A percentile compares a stretch with the other conserved stretches of the same genome.
Conservation (phyloP, 805 yeast genomes). For the Scheffersomyces stipitis region DNA sequence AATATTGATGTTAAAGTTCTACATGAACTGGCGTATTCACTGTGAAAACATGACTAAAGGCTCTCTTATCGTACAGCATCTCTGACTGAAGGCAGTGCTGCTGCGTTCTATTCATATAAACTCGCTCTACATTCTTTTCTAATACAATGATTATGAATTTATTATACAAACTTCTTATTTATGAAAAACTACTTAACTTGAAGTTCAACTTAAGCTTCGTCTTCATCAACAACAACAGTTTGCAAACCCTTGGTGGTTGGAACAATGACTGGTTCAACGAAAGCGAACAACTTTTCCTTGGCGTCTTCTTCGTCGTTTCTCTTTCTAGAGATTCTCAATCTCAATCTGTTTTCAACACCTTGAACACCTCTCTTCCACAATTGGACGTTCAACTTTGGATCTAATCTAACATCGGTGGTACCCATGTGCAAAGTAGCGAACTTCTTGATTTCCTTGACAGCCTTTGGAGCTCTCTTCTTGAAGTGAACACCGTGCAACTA, state of each 20-base stretch:
- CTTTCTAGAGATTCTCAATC: constrained; percentile 98
- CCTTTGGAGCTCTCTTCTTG: constrained; percentile 99
- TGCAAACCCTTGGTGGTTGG: constrained; percentile 96
- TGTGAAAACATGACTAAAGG: too few relatives aligned
- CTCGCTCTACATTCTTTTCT: constrained; percentile 1
- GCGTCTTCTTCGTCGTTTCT: constrained; percentile 99
- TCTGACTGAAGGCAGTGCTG: too few relatives aligned
- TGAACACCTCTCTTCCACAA: constrained; percentile 99
- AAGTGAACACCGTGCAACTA: constrained; percentile 97
- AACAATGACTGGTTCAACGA: constrained; percentile 95
- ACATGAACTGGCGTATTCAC: too few relatives aligned
- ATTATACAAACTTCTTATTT: constrained; percentile 14
- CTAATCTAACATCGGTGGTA: constrained; percentile 97
- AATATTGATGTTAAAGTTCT: too few relatives aligned
- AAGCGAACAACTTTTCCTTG: constrained; percentile 94
- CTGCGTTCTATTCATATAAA: not conserved
- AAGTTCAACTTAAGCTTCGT: constrained; percentile 46
- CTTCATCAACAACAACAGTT: constrained; percentile 94
- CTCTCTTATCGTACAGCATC: too few relatives aligned
- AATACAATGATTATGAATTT: constrained; percentile 4
- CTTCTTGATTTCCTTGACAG: constrained; percentile 98
- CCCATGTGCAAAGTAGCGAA: constrained; percentile 99
- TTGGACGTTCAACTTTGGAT: constrained; percentile 97
- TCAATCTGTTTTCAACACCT: constrained; percentile 97
- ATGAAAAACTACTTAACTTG: constrained; percentile 6